Conservation (phyloP, 257 asterid genomes). For the Gentiana dahurica region DNA sequence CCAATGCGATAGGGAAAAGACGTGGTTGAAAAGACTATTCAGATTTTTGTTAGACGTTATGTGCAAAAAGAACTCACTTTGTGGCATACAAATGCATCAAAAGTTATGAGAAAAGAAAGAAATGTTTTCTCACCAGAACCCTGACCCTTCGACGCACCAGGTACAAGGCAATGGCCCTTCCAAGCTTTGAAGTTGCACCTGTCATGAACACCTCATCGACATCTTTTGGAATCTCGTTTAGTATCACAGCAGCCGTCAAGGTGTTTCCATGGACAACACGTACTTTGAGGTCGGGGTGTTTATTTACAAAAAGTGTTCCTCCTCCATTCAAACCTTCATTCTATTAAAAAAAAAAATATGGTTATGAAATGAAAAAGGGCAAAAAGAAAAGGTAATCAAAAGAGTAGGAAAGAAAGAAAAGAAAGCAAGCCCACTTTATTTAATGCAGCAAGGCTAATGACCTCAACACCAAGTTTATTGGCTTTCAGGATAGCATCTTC, state of each 20-base stretch:
- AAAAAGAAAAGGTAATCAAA: neutral
- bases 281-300: conserved; percentile 72
- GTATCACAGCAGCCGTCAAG: conserved; percentile 82
- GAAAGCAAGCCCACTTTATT: conserved; percentile 49
- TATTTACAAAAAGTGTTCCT: conserved; percentile 59
- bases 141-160: conserved; percentile 59
- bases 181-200: conserved; percentile 90
- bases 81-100: neutral
- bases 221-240: conserved; percentile 55
- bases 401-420: conserved; percentile 6
- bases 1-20: too few species aligned
- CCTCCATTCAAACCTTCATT: conserved; percentile 86
- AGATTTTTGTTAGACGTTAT: neutral
- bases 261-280: conserved; percentile 93
- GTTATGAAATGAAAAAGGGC: neutral
- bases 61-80: neutral
- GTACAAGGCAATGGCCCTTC: conserved; percentile 79
- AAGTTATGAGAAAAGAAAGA: neutral
- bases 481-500: conserved; percentile 94
- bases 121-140: conserved; percentile 43
- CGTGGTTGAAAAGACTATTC: too few species aligned
- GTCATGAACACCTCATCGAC: conserved; percentile 77
- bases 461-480: conserved; percentile 79
- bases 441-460: conserved; percentile 89
- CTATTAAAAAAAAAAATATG: conserved; percentile 18